Percentiles rank a stretch among this genome's conserved stretches.
Conservation (phyloP, 2,329 filamentous ascomycete species). For the Microsporum ferrugineum region DNA sequence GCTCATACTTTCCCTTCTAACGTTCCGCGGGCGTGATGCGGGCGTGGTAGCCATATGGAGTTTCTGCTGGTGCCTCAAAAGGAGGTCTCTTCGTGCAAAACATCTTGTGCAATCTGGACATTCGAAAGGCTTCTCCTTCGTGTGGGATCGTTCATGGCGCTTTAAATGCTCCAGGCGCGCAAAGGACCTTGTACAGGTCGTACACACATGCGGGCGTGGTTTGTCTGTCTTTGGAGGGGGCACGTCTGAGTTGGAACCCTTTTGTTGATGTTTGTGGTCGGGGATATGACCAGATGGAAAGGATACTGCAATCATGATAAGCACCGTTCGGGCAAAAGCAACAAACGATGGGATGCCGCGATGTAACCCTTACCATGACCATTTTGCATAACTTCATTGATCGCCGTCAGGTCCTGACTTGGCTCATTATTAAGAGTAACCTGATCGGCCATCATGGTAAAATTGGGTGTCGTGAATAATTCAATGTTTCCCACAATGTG, state of each 20-base stretch:
- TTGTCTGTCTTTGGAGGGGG: constrained; percentile 78
- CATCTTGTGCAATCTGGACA: constrained; percentile 89
- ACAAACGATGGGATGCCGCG: not conserved
- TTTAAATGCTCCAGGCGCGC: constrained; percentile 93
- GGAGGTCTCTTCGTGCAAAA: constrained; percentile 83
- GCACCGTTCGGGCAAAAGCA: constrained; percentile 7
- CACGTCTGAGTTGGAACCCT: constrained; percentile 10
- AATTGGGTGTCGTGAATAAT: not conserved
- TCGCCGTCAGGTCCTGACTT: constrained; percentile 31
- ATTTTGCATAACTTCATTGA: constrained; percentile 30
- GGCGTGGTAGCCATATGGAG: constrained; percentile 87
- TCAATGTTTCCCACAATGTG: not conserved
- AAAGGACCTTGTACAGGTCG: constrained; percentile 82
- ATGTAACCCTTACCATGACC: constrained; percentile 28
- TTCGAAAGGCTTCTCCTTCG: constrained; percentile 97
- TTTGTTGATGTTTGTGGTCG: constrained; percentile 4
- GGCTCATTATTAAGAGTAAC: constrained; percentile 25
- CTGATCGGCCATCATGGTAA: constrained; percentile 27
- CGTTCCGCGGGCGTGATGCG: constrained; percentile 70
- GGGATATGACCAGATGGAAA: constrained; percentile 4
- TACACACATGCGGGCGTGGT: constrained; percentile 86
- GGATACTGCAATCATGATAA: constrained; percentile 11
- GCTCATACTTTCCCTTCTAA: constrained; percentile 72
- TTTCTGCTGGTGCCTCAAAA: constrained; percentile 95
- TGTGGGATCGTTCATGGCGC: constrained; percentile 93